Conservation (phyloP, 345 rosid species). For the Theobroma cacao region DNA sequence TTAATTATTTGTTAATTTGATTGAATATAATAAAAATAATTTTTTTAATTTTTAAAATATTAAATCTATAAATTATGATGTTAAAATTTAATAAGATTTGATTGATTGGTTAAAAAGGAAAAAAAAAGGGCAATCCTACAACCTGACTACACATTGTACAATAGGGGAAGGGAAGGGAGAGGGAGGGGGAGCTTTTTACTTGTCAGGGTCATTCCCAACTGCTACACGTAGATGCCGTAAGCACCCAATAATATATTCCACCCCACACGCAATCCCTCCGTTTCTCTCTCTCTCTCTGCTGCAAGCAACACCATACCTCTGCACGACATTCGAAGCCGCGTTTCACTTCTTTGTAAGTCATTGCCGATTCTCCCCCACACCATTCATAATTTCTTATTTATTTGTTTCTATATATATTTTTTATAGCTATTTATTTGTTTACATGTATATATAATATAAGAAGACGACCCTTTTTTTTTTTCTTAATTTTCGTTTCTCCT, state of each 20-base stretch:
- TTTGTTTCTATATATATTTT: no score
- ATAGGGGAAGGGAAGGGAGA: neutral
- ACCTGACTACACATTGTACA: no score
- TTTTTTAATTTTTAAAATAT: no score
- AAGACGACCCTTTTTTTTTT: neutral
- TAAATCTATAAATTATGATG: no score
- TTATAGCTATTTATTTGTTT: no score
- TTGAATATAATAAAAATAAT: no score
- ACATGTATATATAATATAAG: no score
- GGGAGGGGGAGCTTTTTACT: neutral
- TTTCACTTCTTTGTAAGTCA: conserved; percentile 39
- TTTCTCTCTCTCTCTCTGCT: conserved; percentile 28
- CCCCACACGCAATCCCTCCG: conserved; percentile 47
- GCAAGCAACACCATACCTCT: conserved; percentile 22
- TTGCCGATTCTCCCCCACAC: conserved; percentile 5
- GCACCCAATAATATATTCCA: conserved; percentile 28
- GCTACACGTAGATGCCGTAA: conserved; percentile 57
- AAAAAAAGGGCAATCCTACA: no score
- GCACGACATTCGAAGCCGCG: conserved; percentile 43
- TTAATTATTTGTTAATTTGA: no score
- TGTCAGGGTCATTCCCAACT: conserved; percentile 38
- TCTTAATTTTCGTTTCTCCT: neutral
- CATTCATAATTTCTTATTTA: neutral
- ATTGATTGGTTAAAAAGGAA: no score
- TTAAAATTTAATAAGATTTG: no score